Conservation (phyloP, 1,284 basidiomycete species). For the Heterobasidion occidentale region DNA sequence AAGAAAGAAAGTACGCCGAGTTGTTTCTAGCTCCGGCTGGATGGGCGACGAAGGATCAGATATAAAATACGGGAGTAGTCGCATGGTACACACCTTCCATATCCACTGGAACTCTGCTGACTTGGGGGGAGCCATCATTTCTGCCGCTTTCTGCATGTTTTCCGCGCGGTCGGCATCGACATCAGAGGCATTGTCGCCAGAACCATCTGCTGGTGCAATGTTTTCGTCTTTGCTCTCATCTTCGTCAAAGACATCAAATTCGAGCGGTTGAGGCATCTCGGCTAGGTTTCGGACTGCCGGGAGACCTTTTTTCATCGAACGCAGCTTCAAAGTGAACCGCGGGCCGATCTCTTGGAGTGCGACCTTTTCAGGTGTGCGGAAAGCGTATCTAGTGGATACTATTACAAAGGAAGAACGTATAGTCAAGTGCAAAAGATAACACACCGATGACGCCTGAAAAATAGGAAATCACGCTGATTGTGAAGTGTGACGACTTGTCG, state of each 20-base stretch:
- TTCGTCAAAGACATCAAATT: slow-evolving; percentile 51
- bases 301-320: slow-evolving; percentile 83
- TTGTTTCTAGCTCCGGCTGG: neutral
- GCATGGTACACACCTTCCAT: slow-evolving; percentile 66
- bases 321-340: slow-evolving; percentile 91
- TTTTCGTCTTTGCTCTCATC: slow-evolving; percentile 16
- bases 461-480: slow-evolving; percentile 97
- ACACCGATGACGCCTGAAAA: slow-evolving; percentile 90
- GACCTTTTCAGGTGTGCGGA: slow-evolving; percentile 86
- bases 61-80: neutral
- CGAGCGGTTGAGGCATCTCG: slow-evolving; percentile 45
- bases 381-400: slow-evolving; percentile 66
- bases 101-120: slow-evolving; percentile 70
- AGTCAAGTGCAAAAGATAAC: slow-evolving; percentile 15
- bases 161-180: slow-evolving; percentile 13
- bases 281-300: slow-evolving; percentile 71
- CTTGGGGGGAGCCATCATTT: slow-evolving; percentile 38
- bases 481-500: slow-evolving; percentile 96
- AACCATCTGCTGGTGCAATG: neutral
- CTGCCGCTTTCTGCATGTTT: slow-evolving; percentile 10
- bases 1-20: neutral
- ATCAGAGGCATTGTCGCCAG: slow-evolving; percentile 5
- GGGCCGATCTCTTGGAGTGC: slow-evolving; percentile 97
- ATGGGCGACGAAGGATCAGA: neutral
- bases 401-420: neutral